Evolutionary conservation across 2,329 filamentous ascomycete genomes (phyloP).

Genomic region (Eurotiales sp.): DNA sequence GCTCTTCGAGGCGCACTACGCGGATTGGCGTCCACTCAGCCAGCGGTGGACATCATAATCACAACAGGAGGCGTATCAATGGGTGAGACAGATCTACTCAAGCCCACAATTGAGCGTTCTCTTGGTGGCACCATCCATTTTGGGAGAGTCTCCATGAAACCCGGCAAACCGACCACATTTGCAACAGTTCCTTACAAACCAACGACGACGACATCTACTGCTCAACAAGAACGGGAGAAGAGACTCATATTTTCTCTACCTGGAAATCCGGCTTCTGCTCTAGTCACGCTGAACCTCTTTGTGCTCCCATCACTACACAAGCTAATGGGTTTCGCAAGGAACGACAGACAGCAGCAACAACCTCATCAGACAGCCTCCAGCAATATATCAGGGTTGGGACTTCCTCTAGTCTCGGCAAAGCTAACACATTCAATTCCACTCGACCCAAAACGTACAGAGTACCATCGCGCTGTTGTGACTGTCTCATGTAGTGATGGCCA

Average conservation of each 20-base stretch:
- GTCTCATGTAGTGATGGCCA: slow-evolving; percentile 60
- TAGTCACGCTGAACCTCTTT: slow-evolving; percentile 92
- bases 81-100: slow-evolving; percentile 94
- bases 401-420: slow-evolving; percentile 68
- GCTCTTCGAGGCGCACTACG: slow-evolving; percentile 71
- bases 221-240: slow-evolving; percentile 53
- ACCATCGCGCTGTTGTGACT: slow-evolving; percentile 76
- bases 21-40: slow-evolving; percentile 34
- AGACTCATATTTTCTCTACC: slow-evolving; percentile 86
- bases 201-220: not conserved
- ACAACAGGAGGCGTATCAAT: slow-evolving; percentile 95
- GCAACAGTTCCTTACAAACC: slow-evolving; percentile 71
- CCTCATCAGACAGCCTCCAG: not conserved
- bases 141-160: slow-evolving; percentile 94
- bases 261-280: slow-evolving; percentile 87
- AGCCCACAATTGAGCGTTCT: slow-evolving; percentile 87
- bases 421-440: slow-evolving; percentile 69
- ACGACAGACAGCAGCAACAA: not conserved
- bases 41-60: slow-evolving; percentile 70
- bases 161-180: slow-evolving; percentile 95
- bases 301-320: slow-evolving; percentile 83
- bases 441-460: slow-evolving; percentile 77
- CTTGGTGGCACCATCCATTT: slow-evolving; percentile 94
- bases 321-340: slow-evolving; percentile 58
- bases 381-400: slow-evolving; percentile 52